Evolutionary conservation across 225 moss, liverwort and hornwort genomes (phyloP).

Genomic region (Polytrichum commune): DNA sequence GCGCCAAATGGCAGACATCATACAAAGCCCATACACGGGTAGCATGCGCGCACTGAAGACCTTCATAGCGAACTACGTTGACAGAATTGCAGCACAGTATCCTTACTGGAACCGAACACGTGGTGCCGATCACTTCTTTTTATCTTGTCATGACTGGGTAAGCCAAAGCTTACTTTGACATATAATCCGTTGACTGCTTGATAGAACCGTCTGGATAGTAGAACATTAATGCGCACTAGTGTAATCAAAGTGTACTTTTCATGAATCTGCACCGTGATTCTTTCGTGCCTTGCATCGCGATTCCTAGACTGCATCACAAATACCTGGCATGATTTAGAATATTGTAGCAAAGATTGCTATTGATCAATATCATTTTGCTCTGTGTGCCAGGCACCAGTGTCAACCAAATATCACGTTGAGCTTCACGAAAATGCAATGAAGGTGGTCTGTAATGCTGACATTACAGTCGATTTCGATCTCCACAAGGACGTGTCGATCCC

Average conservation of each 20-base stretch:
- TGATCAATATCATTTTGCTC: not conserved
- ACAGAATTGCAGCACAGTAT: constrained; percentile 54
- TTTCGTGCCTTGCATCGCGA: too few relatives aligned
- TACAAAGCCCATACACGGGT: constrained; percentile 72
- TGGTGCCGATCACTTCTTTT: constrained; percentile 85
- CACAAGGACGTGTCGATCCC: constrained; percentile 79
- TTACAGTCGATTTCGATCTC: constrained; percentile 43
- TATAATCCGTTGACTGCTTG: too few relatives aligned
- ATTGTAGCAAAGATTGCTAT: not conserved
- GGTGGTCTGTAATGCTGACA: constrained; percentile 82
- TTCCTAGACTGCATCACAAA: too few relatives aligned
- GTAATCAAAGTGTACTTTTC: too few relatives aligned
- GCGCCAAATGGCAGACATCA: constrained; percentile 61
- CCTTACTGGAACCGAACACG: constrained; percentile 81
- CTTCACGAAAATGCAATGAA: constrained; percentile 72
- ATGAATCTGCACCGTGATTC: too few relatives aligned
- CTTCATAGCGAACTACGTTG: constrained; percentile 66
- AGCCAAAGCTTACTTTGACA: not conserved
- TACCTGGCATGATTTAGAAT: too few relatives aligned
- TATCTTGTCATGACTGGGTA: constrained; percentile 97
- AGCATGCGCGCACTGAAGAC: constrained; percentile 74
- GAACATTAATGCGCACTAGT: too few relatives aligned
- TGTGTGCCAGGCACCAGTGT: constrained; percentile 61
- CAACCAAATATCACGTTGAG: constrained; percentile 60
- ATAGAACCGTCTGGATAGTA: too few relatives aligned